phyloP scores from a whole-genome alignment of 345 rosid genomes.

The Garcia nutans region DNA sequence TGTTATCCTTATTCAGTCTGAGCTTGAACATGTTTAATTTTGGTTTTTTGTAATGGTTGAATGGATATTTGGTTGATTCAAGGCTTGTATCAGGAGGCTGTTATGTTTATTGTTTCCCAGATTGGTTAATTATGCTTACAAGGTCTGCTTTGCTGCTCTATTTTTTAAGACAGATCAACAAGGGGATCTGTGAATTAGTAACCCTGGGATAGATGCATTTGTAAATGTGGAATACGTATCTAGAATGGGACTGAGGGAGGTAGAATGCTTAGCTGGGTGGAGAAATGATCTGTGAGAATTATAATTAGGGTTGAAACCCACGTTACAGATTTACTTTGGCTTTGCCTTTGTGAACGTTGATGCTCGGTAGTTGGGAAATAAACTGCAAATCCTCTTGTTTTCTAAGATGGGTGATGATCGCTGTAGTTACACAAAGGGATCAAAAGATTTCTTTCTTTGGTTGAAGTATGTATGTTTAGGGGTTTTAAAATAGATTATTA shows the following conservation, averaged over 20 bases:
- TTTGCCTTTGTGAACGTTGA: not conserved
- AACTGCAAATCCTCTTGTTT: not conserved
- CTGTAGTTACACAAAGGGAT: not conserved
- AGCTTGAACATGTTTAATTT: constrained; percentile 59
- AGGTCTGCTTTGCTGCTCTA: no score
- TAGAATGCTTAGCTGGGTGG: not conserved
- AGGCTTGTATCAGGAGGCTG: not conserved
- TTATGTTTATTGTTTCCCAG: not conserved
- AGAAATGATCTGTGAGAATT: not conserved
- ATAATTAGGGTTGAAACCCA: not conserved
- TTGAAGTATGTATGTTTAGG: not conserved
- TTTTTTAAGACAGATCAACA: not conserved
- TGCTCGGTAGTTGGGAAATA: not conserved
- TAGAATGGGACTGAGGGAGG: not conserved
- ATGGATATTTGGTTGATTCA: not conserved
- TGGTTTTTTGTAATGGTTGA: not conserved
- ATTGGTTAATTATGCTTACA: not conserved
- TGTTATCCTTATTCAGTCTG: constrained; percentile 56
- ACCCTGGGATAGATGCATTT: not conserved
- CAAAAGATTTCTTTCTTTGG: not conserved
- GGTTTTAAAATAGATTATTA: not conserved
- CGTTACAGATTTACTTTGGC: not conserved
- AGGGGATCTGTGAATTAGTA: not conserved
- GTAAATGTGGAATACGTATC: not conserved
- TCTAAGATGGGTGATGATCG: not conserved